phyloP scores from a whole-genome alignment of 2,329 filamentous ascomycete species.

The Pseudogymnoascus pannorum region DNA sequence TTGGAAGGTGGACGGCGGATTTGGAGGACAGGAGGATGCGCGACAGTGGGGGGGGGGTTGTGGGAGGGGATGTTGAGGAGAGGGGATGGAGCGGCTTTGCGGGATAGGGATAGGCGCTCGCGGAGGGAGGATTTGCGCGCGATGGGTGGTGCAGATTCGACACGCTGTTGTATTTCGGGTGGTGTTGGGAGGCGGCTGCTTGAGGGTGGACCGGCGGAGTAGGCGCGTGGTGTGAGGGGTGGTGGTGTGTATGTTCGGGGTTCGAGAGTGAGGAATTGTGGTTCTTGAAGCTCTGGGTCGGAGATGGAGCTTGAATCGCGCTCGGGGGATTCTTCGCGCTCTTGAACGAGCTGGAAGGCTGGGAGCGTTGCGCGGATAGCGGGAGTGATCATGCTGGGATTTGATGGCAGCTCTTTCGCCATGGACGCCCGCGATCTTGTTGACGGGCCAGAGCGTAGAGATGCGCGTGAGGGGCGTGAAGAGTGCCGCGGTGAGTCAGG shows the following conservation, averaged over 20 bases:
- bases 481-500: constrained; percentile 3
- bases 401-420: constrained; percentile 22
- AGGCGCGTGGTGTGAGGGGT: constrained; percentile 13
- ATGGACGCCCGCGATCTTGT: constrained; percentile 24
- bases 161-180: background rate
- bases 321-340: constrained; percentile 24
- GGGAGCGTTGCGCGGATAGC: constrained; percentile 24
- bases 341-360: constrained; percentile 23
- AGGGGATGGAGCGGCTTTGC: constrained; percentile 17
- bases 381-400: constrained; percentile 26
- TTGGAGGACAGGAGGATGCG: background rate
- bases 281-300: constrained; percentile 15
- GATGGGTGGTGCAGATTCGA: constrained; percentile 17
- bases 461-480: background rate
- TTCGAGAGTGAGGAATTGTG: constrained; percentile 22
- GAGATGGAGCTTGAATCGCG: constrained; percentile 11
- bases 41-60: background rate
- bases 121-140: constrained; percentile 21
- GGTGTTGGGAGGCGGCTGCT: constrained; percentile 10
- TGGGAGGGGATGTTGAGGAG: constrained; percentile 14
- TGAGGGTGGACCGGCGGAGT: constrained; percentile 8
- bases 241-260: constrained; percentile 26
- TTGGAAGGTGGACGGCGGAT: background rate
- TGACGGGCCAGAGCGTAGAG: constrained; percentile 13
- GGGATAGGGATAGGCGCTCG: constrained; percentile 25